Percentiles rank a stretch among this genome's conserved stretches.
phyloP scores from a whole-genome alignment of 129 eudicot species.

The sunflower (Helianthus annuus) region HanXRQr2.0-SUNRISE NC_035442.2:84196721-84197220 shows the following conservation, averaged over 20 bases:
- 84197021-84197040: slow-evolving; percentile 77
- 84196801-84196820: too few relatives aligned
- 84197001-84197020: slow-evolving; percentile 65
- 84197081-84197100: slow-evolving; percentile 84
- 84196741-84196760: too few relatives aligned
- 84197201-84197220: slow-evolving; percentile 86
- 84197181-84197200: slow-evolving; percentile 62
- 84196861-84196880: slow-evolving; percentile 89
- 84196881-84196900: slow-evolving; percentile 77
- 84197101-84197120: slow-evolving; percentile 70
- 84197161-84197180: slow-evolving; percentile 60
- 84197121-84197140: slow-evolving; percentile 81
- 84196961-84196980: slow-evolving; percentile 62
- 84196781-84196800: too few relatives aligned
- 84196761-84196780: too few relatives aligned
- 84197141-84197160: slow-evolving; percentile 81
- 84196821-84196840: too few relatives aligned
- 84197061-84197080: slow-evolving; percentile 75
- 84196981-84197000: slow-evolving; percentile 82
- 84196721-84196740: too few relatives aligned
- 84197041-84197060: slow-evolving; percentile 79
- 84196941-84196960: slow-evolving; percentile 79
- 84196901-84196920: not conserved
- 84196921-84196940: slow-evolving; percentile 58
- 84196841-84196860: slow-evolving; percentile 31